These are phyloP conservation scores for Aspergillus pseudoglaucus DNA, from an alignment of 2,329 filamentous ascomycete species.

Conservation along the genomic window DNA sequence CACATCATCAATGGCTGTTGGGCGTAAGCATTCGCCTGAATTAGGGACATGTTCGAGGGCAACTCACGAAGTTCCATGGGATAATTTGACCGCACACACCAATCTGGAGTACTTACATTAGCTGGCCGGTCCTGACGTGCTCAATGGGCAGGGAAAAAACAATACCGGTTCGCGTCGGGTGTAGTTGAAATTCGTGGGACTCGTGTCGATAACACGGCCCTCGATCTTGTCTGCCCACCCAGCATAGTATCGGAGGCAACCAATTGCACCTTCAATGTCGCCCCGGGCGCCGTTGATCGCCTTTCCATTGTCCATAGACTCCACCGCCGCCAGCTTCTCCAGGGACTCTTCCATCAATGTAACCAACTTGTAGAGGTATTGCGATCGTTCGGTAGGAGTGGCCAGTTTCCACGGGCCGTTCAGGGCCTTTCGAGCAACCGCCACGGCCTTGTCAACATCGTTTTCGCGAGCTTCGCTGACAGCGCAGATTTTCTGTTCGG, in stretches of 20 bases:
- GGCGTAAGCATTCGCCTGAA: not conserved
- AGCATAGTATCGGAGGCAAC: constrained; percentile 47
- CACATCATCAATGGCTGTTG: not conserved
- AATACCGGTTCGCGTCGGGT: constrained; percentile 60
- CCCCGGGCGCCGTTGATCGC: constrained; percentile 42
- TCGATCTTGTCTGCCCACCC: constrained; percentile 85
- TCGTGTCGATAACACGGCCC: constrained; percentile 72
- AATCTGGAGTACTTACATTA: constrained; percentile 19
- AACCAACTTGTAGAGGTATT: constrained; percentile 65
- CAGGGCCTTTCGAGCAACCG: constrained; percentile 77
- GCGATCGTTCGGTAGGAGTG: constrained; percentile 63
- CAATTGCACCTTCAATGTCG: constrained; percentile 63
- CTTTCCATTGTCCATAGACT: constrained; percentile 58
- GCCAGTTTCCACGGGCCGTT: constrained; percentile 61
- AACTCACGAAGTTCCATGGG: constrained; percentile 66
- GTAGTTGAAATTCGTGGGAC: constrained; percentile 71
- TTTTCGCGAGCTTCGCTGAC: constrained; percentile 39
- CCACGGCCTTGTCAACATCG: constrained; percentile 64
- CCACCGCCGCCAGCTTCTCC: constrained; percentile 69
- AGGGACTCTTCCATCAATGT: constrained; percentile 69
- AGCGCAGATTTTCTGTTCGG: not conserved
- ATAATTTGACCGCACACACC: constrained; percentile 79
- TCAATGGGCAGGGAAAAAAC: not conserved
- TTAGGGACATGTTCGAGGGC: constrained; percentile 36
- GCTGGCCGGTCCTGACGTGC: not conserved